These are phyloP conservation scores for Blastobotrys buckinghamii DNA, from an alignment of 1,139 yeast species.

Conservation along the genomic window DNA sequence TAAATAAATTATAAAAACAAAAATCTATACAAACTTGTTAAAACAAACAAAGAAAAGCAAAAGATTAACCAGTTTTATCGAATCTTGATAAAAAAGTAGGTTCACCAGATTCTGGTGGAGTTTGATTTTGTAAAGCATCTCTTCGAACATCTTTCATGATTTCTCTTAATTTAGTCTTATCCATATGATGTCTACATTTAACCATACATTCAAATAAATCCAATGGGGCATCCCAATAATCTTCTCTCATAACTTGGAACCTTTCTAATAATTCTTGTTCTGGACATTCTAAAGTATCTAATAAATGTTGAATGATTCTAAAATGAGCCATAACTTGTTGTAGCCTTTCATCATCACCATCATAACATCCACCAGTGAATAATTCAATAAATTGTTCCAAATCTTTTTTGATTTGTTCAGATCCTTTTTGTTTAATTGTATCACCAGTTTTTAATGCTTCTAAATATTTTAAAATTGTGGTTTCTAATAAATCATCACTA, in stretches of 20 bases:
- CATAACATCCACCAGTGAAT: slow-evolving; percentile 46
- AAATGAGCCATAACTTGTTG: slow-evolving; percentile 42
- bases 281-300: slow-evolving; percentile 55
- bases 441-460: slow-evolving; percentile 41
- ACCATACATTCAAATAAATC: slow-evolving; percentile 37
- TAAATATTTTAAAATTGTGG: slow-evolving; percentile 43
- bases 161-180: slow-evolving; percentile 30
- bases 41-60: too few relatives aligned
- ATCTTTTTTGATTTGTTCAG: slow-evolving; percentile 59
- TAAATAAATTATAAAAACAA: too few relatives aligned
- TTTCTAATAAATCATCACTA: slow-evolving; percentile 47
- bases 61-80: not conserved
- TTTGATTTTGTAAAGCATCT: slow-evolving; percentile 28
- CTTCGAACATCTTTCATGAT: slow-evolving; percentile 31
- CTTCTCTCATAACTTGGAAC: slow-evolving; percentile 63
- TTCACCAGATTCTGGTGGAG: slow-evolving; percentile 18
- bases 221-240: slow-evolving; percentile 51
- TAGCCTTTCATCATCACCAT: slow-evolving; percentile 25
- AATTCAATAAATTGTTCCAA: slow-evolving; percentile 58
- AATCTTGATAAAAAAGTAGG: slow-evolving; percentile 23
- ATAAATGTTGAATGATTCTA: slow-evolving; percentile 64
- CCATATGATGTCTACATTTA: slow-evolving; percentile 34
- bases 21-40: not conserved
- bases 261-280: slow-evolving; percentile 47
- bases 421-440: slow-evolving; percentile 46